phyloP scores from a whole-genome alignment of 2,329 filamentous ascomycete species.

The Botrytis hyacinthi region DNA sequence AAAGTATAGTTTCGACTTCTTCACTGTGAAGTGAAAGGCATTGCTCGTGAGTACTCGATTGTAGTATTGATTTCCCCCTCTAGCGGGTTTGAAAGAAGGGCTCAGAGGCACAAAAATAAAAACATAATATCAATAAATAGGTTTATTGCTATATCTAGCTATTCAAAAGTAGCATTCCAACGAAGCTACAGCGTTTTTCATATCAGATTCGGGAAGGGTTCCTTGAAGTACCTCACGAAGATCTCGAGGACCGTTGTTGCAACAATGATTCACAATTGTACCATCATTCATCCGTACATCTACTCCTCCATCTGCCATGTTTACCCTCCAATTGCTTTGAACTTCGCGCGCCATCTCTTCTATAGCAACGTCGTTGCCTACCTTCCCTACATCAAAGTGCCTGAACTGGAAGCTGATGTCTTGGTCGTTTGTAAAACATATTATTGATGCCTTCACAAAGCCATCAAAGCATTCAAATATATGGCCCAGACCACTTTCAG shows the following conservation, averaged over 20 bases:
- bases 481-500: neutral
- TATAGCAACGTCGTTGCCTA: slow-evolving; percentile 13
- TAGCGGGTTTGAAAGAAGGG: neutral
- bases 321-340: slow-evolving; percentile 15
- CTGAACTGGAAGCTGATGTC: slow-evolving; percentile 3
- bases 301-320: neutral
- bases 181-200: neutral
- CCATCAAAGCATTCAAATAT: slow-evolving; percentile 6
- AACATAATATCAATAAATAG: neutral
- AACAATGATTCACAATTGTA: neutral
- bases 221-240: slow-evolving; percentile 13
- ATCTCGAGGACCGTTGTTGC: slow-evolving; percentile 4
- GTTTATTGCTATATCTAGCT: neutral
- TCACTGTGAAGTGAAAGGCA: neutral
- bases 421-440: neutral
- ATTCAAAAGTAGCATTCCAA: slow-evolving; percentile 18
- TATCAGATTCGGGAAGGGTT: neutral
- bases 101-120: neutral
- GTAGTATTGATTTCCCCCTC: neutral
- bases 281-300: slow-evolving; percentile 12
- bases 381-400: slow-evolving; percentile 11
- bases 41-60: neutral
- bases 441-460: slow-evolving; percentile 7
- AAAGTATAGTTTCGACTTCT: neutral
- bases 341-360: slow-evolving; percentile 15